Percentiles rank a stretch among this genome's conserved stretches.
Conservation (phyloP, 305 asterid genomes). For the Euphrasia arctica region DNA sequence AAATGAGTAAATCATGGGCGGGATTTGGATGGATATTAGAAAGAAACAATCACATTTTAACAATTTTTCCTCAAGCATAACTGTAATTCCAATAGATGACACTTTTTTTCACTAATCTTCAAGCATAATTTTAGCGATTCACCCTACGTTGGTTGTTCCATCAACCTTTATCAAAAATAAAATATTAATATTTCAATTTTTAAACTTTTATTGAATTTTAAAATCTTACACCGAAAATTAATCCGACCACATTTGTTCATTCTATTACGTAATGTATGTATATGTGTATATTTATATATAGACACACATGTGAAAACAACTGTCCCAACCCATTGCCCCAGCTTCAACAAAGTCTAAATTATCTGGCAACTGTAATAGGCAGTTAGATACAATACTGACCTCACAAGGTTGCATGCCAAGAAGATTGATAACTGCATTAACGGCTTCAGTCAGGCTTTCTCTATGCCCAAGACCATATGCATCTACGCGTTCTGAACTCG, state of each 20-base stretch:
- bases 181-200: background rate
- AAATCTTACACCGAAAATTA: background rate
- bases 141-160: too few species aligned
- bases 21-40: too few species aligned
- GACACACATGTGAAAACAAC: background rate
- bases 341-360: background rate
- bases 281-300: background rate
- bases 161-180: background rate
- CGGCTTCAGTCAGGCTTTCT: slow-evolving; percentile 84
- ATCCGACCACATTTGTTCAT: too few species aligned
- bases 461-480: slow-evolving; percentile 95
- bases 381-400: slow-evolving; percentile 40
- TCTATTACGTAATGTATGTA: too few species aligned
- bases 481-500: slow-evolving; percentile 65
- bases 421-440: slow-evolving; percentile 72
- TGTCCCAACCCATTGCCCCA: background rate
- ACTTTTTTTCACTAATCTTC: too few species aligned
- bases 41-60: too few species aligned
- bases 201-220: background rate
- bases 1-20: too few species aligned
- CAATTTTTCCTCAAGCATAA: too few species aligned
- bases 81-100: too few species aligned
- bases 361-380: background rate
- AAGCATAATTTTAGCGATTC: too few species aligned
- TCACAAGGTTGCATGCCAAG: slow-evolving; percentile 96